Evolutionary conservation across 805 yeast genomes (phyloP), one percentile per base, ranked within the genome.

Genomic region (Ogataea angusta): DNA sequence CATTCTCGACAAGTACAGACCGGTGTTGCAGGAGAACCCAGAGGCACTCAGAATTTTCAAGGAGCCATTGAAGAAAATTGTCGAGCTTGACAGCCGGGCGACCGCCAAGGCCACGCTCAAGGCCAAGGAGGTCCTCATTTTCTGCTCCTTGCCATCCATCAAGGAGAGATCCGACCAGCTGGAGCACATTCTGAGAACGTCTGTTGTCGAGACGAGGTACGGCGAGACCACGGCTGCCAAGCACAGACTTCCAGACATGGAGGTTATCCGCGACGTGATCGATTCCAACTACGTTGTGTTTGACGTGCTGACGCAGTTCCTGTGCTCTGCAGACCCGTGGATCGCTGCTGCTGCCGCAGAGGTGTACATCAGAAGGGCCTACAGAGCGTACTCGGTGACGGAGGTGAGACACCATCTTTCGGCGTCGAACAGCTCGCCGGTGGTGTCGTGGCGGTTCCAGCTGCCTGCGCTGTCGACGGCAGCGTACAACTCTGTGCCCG

Each of bases 301-400:
- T 63, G 99, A 93, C 62, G 98, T 95, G 27, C 76, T 93, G 63
- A 76, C 95, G 32, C 97, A 88, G 67, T 93, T 93, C 68, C 78
- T 93, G 67, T 78, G 76, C 40, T 85, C 87, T 53, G 58, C 75
- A 10, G 97, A 95, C 58, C 85, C 84, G 34, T 86, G 87, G 74
- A 91, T 93, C 46, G 85, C 91, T 3, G 78, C 91, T 51, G 98
- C 99, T 26, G 98, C 99, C 26, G 88, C 95, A 33, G 97, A 93
- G 67, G 95, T 93, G 44, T 93, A 93, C 65, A 82, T 90, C 45
- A 84, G 98, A 64, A 84, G 99, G 64, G 95, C 98, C 32, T 93
- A 90, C 72, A 81, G 98, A 59, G 98, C 98, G 27, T 93, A 95
- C 69, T 82, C 88, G 29, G 82, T 93, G 47, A 82, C 86, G 40